These are phyloP conservation scores for Penicillium verhagenii DNA, from an alignment of 495 filamentous ascomycete genomes.

Conservation along the genomic window DNA sequence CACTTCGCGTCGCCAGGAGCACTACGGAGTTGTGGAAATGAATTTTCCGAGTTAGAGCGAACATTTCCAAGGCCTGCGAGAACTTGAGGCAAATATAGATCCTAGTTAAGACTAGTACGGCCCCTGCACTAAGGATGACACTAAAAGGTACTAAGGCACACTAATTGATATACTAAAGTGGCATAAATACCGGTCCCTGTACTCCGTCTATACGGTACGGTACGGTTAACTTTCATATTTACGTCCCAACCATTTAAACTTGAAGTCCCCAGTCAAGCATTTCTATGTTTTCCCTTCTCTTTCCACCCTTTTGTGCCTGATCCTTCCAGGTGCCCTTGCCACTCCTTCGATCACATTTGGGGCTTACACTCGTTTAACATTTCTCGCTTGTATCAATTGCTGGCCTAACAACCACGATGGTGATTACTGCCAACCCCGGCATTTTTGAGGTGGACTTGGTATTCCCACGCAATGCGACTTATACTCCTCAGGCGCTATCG, in stretches of 20 bases:
- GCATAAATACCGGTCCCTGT: not conserved
- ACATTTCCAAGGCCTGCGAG: not conserved
- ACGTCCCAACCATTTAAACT: too few species aligned
- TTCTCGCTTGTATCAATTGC: not conserved
- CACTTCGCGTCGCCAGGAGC: not conserved
- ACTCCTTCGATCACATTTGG: not conserved
- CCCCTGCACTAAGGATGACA: not conserved
- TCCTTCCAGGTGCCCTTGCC: not conserved
- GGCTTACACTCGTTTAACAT: not conserved
- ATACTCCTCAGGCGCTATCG: not conserved
- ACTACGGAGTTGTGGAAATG: not conserved
- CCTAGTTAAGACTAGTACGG: not conserved
- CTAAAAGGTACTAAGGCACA: not conserved
- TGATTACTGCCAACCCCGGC: not conserved
- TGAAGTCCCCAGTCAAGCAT: not conserved
- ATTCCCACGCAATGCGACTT: conserved; percentile 7
- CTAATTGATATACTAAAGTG: too few species aligned
- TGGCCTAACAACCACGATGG: not conserved
- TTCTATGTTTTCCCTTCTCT: not conserved
- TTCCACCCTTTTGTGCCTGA: not conserved
- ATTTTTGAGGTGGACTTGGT: conserved; percentile 3
- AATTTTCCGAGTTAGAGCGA: not conserved
- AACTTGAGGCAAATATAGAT: not conserved
- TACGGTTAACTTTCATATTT: too few species aligned
- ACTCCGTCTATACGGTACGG: too few species aligned